These are phyloP conservation scores for Nitzschia inconspicua DNA, from an alignment of 108 stramenopile genomes.

Conservation along the genomic window DNA sequence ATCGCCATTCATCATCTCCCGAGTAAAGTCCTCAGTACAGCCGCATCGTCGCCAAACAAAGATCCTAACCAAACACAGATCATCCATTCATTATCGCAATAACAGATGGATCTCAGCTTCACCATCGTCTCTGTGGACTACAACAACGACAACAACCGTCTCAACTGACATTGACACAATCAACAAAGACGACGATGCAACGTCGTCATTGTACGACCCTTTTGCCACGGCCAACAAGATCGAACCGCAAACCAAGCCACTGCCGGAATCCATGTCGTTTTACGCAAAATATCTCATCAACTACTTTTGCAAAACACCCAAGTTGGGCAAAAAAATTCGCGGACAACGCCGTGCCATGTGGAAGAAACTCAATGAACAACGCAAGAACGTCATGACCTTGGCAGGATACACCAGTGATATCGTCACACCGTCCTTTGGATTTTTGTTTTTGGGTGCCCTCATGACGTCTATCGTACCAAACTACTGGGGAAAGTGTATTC, in stretches of 20 bases:
- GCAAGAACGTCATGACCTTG: conserved; percentile 64
- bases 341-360: conserved; percentile 15
- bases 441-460: conserved; percentile 67
- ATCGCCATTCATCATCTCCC: too few relatives aligned
- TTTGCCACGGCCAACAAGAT: conserved; percentile 21
- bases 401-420: conserved; percentile 72
- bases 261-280: conserved; percentile 20
- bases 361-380: conserved; percentile 62
- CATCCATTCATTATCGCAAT: too few relatives aligned
- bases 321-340: not conserved
- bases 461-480: conserved; percentile 75
- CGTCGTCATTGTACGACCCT: conserved; percentile 25
- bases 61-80: too few relatives aligned
- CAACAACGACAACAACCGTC: too few relatives aligned
- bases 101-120: too few relatives aligned
- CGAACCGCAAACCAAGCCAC: conserved; percentile 26
- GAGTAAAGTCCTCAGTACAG: too few relatives aligned
- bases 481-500: conserved; percentile 68
- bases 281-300: conserved; percentile 20
- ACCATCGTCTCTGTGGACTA: too few relatives aligned
- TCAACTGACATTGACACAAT: too few relatives aligned
- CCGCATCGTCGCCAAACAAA: too few relatives aligned
- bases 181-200: too few relatives aligned
- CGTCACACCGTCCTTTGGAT: conserved; percentile 65
- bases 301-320: not conserved